phyloP scores from a whole-genome alignment of 2,329 filamentous ascomycete genomes.

The Penicillium sclerotiorum region DNA sequence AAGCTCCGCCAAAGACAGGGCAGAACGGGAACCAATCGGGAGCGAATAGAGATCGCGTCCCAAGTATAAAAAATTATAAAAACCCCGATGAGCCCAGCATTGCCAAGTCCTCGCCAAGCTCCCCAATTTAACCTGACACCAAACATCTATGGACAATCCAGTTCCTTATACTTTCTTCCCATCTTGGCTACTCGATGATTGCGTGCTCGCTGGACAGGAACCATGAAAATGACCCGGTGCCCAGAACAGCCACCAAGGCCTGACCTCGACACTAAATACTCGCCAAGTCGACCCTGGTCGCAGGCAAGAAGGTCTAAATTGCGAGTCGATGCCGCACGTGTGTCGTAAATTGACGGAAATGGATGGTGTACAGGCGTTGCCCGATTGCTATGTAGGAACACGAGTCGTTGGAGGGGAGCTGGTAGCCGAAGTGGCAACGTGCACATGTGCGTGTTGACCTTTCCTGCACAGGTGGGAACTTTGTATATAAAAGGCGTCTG shows the following conservation, averaged over 20 bases:
- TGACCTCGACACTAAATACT: slow-evolving; percentile 12
- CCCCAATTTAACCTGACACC: slow-evolving; percentile 17
- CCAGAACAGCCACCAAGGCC: slow-evolving; percentile 12
- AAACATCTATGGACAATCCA: background rate
- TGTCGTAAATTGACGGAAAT: slow-evolving; percentile 7
- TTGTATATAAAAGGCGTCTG: background rate
- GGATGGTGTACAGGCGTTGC: background rate
- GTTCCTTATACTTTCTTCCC: background rate
- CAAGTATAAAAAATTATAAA: slow-evolving; percentile 9
- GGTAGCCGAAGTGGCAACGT: too few species aligned
- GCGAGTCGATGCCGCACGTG: slow-evolving; percentile 26
- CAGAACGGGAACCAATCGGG: background rate
- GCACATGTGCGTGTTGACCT: too few species aligned
- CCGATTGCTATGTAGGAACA: too few species aligned
- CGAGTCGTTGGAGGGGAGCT: too few species aligned
- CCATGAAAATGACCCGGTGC: background rate
- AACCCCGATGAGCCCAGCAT: background rate
- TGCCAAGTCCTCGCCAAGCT: slow-evolving; percentile 23
- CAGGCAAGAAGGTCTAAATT: slow-evolving; percentile 7
- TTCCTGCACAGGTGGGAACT: background rate
- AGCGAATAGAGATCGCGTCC: background rate
- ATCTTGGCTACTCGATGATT: slow-evolving; percentile 9
- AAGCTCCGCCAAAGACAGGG: slow-evolving; percentile 11
- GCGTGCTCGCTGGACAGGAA: slow-evolving; percentile 12
- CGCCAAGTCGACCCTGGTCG: slow-evolving; percentile 6